Base-by-base conservation (phyloP, 805 yeast genomes). In the Wilhelminamyces savonicus region DNA sequence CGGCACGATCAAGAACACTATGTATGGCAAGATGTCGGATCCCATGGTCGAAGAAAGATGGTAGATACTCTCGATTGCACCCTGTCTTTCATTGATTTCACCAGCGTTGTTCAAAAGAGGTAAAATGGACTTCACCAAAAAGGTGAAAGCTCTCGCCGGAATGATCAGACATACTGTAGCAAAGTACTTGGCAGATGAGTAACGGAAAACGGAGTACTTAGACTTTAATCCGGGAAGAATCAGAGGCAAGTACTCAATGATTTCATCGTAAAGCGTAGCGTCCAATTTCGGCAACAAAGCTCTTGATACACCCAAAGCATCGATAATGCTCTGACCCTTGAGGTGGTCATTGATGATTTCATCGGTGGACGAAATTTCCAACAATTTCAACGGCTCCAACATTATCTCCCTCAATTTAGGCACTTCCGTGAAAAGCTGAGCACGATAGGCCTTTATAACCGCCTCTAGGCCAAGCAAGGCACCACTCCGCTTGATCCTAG, bases 1-100 rank as follows among this genome's bases (percentile, higher is more conserved):
- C 8, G 99, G 98, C 16, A 94, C 97, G 53, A 92, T 86, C 45
- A 92, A 71, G 54, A 92, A 92, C 21, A 92, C 94, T 27, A 92
- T 88, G 54, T 90, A 92, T 0, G 99, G 99, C 37, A 92, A 62
- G 32, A 94, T 86, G 36, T 75, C 82, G 6, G 84, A 66, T 1
- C 94, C 97, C 96, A 92, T 86, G 3, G 82, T 71, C 23, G 69
- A 66, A 2, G 95, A 76, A 27, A 92, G 64, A 49, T 92, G 97
- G 51, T 85, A 88, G 6, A 90, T 71, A 15, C 92, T 75, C 57
- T 92, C 99, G 32, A 86, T 82, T 5, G 94, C 87, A 48, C 99
- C 98, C 60, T 90, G 97, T 37, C 98, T 74, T 37, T 78, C 81
- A 16, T 61, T 68, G 7, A 78, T 59, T 19, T 72, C 74, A 11